Conservation (phyloP, 495 filamentous ascomycete genomes). For the Aspergillus panamensis region DNA sequence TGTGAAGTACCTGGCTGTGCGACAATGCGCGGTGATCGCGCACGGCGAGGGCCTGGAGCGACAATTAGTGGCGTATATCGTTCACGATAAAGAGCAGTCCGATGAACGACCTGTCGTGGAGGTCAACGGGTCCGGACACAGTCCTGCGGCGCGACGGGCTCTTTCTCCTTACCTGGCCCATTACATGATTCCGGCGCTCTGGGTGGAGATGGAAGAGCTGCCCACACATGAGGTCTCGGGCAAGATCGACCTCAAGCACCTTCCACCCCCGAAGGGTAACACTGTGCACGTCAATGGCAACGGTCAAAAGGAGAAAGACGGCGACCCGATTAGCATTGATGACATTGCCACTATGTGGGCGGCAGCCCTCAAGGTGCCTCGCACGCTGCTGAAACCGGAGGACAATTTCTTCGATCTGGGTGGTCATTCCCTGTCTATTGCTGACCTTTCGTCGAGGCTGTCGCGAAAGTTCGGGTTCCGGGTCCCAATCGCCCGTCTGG, state of each 20-base stretch:
- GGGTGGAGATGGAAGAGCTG: constrained; percentile 57
- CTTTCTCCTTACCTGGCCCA: constrained; percentile 58
- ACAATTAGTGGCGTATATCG: constrained; percentile 65
- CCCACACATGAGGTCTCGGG: constrained; percentile 66
- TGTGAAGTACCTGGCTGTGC: constrained; percentile 55
- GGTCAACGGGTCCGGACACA: constrained; percentile 58
- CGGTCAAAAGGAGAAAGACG: constrained; percentile 39
- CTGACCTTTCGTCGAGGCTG: constrained; percentile 56
- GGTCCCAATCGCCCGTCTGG: constrained; percentile 59
- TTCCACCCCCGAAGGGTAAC: constrained; percentile 48
- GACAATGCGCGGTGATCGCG: constrained; percentile 55
- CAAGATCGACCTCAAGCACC: constrained; percentile 60
- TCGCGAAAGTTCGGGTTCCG: constrained; percentile 59
- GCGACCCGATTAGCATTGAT: constrained; percentile 47
- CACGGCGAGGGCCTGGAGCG: constrained; percentile 63
- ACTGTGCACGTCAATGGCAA: constrained; percentile 37
- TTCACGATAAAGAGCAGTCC: constrained; percentile 51
- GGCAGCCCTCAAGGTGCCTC: constrained; percentile 52
- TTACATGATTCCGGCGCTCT: constrained; percentile 68
- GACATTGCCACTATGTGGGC: constrained; percentile 61
- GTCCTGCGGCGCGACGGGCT: constrained; percentile 51
- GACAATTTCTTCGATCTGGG: constrained; percentile 68
- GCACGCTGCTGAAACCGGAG: constrained; percentile 51
- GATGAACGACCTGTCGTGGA: constrained; percentile 51
- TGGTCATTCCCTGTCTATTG: constrained; percentile 67